Evolutionary conservation across 192 early-diverging fungal species (phyloP).

Genomic region (Rhizoclosmatium sp.): DNA sequence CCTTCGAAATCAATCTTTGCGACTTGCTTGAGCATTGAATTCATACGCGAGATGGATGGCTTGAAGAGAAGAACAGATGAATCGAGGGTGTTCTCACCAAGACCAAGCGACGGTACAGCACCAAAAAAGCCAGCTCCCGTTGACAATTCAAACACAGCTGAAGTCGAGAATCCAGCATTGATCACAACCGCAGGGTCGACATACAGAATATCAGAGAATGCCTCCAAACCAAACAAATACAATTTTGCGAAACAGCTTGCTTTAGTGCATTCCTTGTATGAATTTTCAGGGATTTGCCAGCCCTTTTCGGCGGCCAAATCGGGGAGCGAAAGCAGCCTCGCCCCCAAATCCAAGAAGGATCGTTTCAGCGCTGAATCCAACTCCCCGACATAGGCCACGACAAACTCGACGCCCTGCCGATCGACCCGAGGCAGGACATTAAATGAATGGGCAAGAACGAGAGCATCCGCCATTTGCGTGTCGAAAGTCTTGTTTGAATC

Average conservation of each 20-base stretch:
- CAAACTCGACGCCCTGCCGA: neutral
- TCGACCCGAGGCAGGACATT: neutral
- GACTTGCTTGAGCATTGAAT: neutral
- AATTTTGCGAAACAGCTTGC: conserved; percentile 6
- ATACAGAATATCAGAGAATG: neutral
- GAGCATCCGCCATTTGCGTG: neutral
- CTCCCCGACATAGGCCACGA: neutral
- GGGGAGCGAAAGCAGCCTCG: neutral
- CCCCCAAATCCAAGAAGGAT: neutral
- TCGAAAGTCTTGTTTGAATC: neutral
- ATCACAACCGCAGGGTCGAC: no score
- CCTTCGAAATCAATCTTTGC: neutral
- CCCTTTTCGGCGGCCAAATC: neutral
- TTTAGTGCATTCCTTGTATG: neutral
- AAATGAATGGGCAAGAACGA: neutral
- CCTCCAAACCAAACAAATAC: conserved; percentile 2
- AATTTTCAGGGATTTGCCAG: neutral
- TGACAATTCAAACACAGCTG: no score
- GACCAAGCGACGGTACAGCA: neutral
- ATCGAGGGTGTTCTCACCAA: neutral
- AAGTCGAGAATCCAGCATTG: no score
- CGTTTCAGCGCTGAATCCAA: neutral
- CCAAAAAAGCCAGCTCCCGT: neutral
- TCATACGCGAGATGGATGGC: neutral
- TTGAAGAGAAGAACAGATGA: neutral